phyloP scores from a whole-genome alignment of 805 yeast genomes.

The Nakazawaea wickerhamii region DNA sequence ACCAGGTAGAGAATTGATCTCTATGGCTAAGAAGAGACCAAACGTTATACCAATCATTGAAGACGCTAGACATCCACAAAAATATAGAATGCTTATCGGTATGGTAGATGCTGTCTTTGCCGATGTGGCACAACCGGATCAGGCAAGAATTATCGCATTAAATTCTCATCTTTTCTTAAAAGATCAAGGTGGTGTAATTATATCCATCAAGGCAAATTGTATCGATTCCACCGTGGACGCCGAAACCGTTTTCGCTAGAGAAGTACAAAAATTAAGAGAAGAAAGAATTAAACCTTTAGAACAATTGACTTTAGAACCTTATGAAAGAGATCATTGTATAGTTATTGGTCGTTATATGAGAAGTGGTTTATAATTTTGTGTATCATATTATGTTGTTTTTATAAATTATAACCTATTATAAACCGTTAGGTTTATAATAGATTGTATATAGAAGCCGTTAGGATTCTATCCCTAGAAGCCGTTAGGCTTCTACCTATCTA shows the following conservation, averaged over 20 bases:
- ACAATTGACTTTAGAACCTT: conserved; percentile 98
- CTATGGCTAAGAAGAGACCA: conserved; percentile 99
- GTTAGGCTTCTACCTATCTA: too few relatives aligned
- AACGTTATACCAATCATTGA: conserved; percentile 98
- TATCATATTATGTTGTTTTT: too few relatives aligned
- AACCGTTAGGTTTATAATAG: too few relatives aligned
- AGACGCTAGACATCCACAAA: conserved; percentile 99
- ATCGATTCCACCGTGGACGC: conserved; percentile 99
- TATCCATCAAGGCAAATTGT: conserved; percentile 99
- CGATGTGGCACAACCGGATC: conserved; percentile 99
- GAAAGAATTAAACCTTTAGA: conserved; percentile 98
- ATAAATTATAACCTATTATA: background rate
- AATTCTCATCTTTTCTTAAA: conserved; percentile 97
- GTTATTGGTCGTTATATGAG: conserved; percentile 96
- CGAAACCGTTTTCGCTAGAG: conserved; percentile 98
- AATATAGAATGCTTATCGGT: conserved; percentile 97
- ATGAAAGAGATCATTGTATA: conserved; percentile 99
- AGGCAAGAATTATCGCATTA: conserved; percentile 98
- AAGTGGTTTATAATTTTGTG: conserved; percentile 59
- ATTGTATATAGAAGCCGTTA: too few relatives aligned
- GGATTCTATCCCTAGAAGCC: too few relatives aligned
- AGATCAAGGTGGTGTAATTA: conserved; percentile 97
- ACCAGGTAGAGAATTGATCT: conserved; percentile 98
- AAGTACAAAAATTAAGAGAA: conserved; percentile 97
- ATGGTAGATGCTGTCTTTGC: conserved; percentile 99